Evolutionary conservation across 345 rosid genomes (phyloP).

Genomic region (Pelargonium nanum): DNA sequence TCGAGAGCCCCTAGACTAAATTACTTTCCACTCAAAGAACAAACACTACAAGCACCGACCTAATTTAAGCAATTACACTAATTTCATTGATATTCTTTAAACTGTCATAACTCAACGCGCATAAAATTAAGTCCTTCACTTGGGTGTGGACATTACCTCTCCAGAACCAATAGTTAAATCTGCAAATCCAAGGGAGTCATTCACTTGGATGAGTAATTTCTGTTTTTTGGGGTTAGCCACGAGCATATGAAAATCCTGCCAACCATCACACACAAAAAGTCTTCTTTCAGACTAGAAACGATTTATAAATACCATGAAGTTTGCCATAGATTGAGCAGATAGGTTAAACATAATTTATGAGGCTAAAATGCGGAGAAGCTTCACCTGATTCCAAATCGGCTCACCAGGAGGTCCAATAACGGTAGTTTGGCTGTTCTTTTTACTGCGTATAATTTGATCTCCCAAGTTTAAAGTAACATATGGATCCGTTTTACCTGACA

Average conservation of each 20-base stretch:
- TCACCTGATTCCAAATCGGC: constrained; percentile 99
- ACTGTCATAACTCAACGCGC: constrained; percentile 4
- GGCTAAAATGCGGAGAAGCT: constrained; percentile 6
- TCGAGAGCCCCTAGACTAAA: too few relatives aligned
- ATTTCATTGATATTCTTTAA: constrained; percentile 8
- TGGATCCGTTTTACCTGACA: constrained; percentile 92
- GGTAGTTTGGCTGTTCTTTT: constrained; percentile 96
- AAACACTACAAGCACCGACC: too few relatives aligned
- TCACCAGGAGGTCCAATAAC: constrained; percentile 87
- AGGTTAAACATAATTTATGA: background rate
- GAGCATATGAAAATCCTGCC: constrained; percentile 92
- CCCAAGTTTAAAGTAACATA: constrained; percentile 77
- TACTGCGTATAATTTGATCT: constrained; percentile 81
- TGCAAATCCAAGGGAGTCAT: constrained; percentile 76
- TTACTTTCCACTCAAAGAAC: too few relatives aligned
- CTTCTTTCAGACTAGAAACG: too few relatives aligned
- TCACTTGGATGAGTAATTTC: constrained; percentile 66
- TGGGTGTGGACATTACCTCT: constrained; percentile 42
- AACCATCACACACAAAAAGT: constrained; percentile 2
- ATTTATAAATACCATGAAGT: too few relatives aligned
- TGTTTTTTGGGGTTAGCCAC: constrained; percentile 85
- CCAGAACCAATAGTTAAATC: constrained; percentile 68
- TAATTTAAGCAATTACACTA: too few relatives aligned
- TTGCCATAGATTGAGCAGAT: too few relatives aligned
- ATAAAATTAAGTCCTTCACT: background rate